A percentile compares a stretch with the other conserved stretches of the same genome.
Evolutionary conservation across 441 rosid species (phyloP).

Genomic region (Gossypium aridum): DNA sequence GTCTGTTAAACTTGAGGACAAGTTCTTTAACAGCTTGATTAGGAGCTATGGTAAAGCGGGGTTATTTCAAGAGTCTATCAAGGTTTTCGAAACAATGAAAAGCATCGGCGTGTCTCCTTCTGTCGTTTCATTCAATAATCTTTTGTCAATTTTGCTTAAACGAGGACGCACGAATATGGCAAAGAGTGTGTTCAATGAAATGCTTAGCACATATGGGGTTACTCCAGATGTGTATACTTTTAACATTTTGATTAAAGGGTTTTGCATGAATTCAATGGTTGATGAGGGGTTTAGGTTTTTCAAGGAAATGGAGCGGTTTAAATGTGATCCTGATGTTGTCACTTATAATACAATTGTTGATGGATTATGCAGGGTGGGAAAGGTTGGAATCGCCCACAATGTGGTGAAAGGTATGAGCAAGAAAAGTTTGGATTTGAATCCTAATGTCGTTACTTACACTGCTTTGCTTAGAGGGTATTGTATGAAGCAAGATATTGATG

Average conservation of each 20-base stretch:
- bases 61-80: slow-evolving; percentile 57
- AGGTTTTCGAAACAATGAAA: slow-evolving; percentile 64
- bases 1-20: slow-evolving; percentile 46
- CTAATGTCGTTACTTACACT: slow-evolving; percentile 65
- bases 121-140: slow-evolving; percentile 56
- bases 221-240: slow-evolving; percentile 59
- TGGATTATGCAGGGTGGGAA: slow-evolving; percentile 79
- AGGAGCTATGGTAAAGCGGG: slow-evolving; percentile 62
- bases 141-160: slow-evolving; percentile 50
- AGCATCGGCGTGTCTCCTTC: slow-evolving; percentile 65
- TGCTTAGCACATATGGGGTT: slow-evolving; percentile 66
- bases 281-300: slow-evolving; percentile 55
- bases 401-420: slow-evolving; percentile 63
- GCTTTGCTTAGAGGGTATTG: slow-evolving; percentile 79
- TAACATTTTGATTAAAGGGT: slow-evolving; percentile 64
- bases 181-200: slow-evolving; percentile 59
- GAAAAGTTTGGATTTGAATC: slow-evolving; percentile 39
- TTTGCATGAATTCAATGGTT: slow-evolving; percentile 72
- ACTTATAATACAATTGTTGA: slow-evolving; percentile 79
- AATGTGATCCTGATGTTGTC: slow-evolving; percentile 59
- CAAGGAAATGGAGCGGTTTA: slow-evolving; percentile 46
- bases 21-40: slow-evolving; percentile 62
- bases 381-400: slow-evolving; percentile 63
- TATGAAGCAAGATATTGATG: slow-evolving; percentile 54
- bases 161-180: slow-evolving; percentile 75